Percentiles rank a stretch among this genome's conserved stretches.
Evolutionary conservation across 371 early-diverging fungal species (phyloP).

Genomic region (Apophysomyces sp.): DNA sequence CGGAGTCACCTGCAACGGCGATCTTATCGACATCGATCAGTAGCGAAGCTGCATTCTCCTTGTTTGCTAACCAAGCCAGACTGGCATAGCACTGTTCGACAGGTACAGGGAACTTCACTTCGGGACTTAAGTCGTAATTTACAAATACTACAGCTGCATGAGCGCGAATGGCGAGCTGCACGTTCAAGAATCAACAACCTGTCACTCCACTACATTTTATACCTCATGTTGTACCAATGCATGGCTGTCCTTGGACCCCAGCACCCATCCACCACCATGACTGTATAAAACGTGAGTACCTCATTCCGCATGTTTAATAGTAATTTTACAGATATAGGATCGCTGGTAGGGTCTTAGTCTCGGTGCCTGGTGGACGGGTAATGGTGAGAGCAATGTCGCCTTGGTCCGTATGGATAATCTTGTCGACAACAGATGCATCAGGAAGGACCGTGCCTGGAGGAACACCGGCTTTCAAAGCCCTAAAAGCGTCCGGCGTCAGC

Average conservation of each 20-base stretch:
- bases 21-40: conserved; percentile 5
- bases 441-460: neutral
- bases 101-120: conserved; percentile 29
- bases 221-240: conserved; percentile 6
- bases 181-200: neutral
- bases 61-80: conserved; percentile 19
- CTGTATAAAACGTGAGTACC: neutral
- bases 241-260: conserved; percentile 12
- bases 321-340: conserved; percentile 14
- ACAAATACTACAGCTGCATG: conserved; percentile 24
- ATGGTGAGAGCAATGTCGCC: conserved; percentile 6
- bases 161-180: conserved; percentile 9
- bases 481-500: no score
- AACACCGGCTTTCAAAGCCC: no score
- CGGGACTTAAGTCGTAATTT: conserved; percentile 22
- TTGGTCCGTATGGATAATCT: neutral
- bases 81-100: conserved; percentile 30
- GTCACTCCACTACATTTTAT: neutral
- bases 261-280: conserved; percentile 26
- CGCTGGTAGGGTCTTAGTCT: conserved; percentile 9
- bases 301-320: neutral
- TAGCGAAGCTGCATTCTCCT: conserved; percentile 16
- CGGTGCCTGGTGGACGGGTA: conserved; percentile 12
- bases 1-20: conserved; percentile 15
- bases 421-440: neutral